phyloP scores from a whole-genome alignment of 768 basidiomycete genomes.

The Xanthoconium purpureum region DNA sequence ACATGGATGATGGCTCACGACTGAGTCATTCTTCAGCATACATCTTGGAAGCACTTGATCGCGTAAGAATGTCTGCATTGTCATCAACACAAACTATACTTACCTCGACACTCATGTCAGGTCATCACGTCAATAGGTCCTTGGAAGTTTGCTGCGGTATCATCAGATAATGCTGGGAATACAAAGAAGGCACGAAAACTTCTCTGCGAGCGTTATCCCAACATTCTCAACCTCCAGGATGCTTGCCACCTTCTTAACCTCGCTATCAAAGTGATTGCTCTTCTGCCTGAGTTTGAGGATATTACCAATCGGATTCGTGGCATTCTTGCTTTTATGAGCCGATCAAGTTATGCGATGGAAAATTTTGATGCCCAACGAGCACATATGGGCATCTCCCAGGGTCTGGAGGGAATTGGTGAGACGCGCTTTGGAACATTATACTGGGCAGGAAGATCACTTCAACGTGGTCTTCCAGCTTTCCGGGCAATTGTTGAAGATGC shows the following conservation, averaged over 20 bases:
- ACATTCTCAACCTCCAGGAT: not conserved
- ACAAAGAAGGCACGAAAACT: not conserved
- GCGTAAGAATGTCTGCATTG: too few species aligned
- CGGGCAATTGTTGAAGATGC: not conserved
- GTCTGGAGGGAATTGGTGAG: not conserved
- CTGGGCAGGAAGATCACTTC: not conserved
- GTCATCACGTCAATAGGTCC: not conserved
- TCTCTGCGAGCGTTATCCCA: not conserved
- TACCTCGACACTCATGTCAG: too few species aligned
- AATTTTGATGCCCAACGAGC: not conserved
- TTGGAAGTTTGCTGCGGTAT: not conserved
- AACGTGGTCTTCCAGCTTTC: not conserved
- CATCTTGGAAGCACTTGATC: not conserved
- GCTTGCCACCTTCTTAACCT: not conserved
- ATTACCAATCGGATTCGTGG: too few species aligned
- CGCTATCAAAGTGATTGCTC: not conserved
- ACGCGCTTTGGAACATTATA: not conserved
- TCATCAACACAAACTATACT: too few species aligned
- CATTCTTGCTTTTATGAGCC: not conserved
- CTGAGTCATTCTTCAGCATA: not conserved
- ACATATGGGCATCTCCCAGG: not conserved
- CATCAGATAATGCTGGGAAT: not conserved
- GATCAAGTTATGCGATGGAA: not conserved
- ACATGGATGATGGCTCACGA: not conserved
- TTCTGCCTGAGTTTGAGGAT: not conserved